phyloP scores from a whole-genome alignment of 2,329 filamentous ascomycete species.

The Sarocladium strictum region DNA sequence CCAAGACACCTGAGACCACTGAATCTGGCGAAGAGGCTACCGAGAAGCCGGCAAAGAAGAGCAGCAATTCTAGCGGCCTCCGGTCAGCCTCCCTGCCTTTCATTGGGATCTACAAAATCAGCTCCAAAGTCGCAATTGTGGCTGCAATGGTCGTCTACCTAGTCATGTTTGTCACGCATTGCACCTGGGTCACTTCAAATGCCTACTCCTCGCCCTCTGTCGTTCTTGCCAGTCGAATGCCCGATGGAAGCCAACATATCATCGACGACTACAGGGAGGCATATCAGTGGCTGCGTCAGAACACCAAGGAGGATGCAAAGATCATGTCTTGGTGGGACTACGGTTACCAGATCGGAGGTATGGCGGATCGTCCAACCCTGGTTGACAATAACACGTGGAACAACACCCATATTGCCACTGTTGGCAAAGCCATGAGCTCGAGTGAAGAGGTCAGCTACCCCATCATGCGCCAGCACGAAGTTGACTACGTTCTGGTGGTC shows the following conservation, averaged over 20 bases:
- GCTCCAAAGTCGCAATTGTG: conserved; percentile 76
- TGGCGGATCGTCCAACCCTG: conserved; percentile 94
- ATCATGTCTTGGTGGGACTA: conserved; percentile 99
- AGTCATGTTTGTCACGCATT: conserved; percentile 90
- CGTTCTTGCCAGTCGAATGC: conserved; percentile 84
- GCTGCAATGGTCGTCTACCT: conserved; percentile 71
- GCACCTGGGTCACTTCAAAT: conserved; percentile 98
- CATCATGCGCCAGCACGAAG: conserved; percentile 97
- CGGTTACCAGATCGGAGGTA: conserved; percentile 98
- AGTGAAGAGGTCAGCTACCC: conserved; percentile 97
- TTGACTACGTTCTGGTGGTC: conserved; percentile 96
- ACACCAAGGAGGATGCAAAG: conserved; percentile 91
- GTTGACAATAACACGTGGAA: conserved; percentile 99
- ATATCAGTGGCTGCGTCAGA: conserved; percentile 98
- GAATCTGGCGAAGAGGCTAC: conserved; percentile 42
- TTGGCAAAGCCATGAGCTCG: conserved; percentile 98
- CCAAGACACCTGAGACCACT: conserved; percentile 51
- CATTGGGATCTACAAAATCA: conserved; percentile 74
- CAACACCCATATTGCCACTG: conserved; percentile 98
- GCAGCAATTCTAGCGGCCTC: conserved; percentile 47
- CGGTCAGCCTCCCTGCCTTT: conserved; percentile 66
- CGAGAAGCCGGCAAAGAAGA: conserved; percentile 44
- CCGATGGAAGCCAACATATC: conserved; percentile 94
- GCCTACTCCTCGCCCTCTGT: conserved; percentile 98
- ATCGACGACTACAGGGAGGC: conserved; percentile 99